These are phyloP conservation scores for Talaromyces verruculosus DNA, from an alignment of 2,329 filamentous ascomycete species.

Conservation along the genomic window DNA sequence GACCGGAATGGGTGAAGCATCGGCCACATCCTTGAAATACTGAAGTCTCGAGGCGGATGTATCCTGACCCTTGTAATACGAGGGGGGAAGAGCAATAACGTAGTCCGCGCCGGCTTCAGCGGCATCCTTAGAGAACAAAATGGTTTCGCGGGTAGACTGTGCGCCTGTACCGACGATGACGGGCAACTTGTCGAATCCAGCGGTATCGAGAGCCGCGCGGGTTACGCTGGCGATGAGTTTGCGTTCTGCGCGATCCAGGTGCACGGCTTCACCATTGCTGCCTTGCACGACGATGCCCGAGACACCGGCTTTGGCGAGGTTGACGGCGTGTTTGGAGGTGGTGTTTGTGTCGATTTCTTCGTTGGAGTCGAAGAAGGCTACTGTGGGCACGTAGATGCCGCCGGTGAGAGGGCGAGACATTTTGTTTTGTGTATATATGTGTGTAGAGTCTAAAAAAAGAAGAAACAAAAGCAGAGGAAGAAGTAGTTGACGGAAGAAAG, in stretches of 20 bases:
- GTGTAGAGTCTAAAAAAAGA: not conserved
- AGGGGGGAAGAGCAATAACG: slow-evolving; percentile 72
- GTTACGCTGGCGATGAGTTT: slow-evolving; percentile 67
- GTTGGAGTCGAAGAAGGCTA: slow-evolving; percentile 68
- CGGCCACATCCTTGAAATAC: slow-evolving; percentile 67
- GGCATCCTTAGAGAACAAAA: slow-evolving; percentile 68
- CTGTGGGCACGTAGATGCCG: slow-evolving; percentile 71
- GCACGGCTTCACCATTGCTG: slow-evolving; percentile 80
- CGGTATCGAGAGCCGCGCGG: slow-evolving; percentile 65
- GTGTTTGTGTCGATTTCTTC: slow-evolving; percentile 64
- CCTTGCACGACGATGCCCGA: slow-evolving; percentile 74
- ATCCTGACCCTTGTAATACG: slow-evolving; percentile 71
- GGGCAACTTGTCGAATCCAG: slow-evolving; percentile 65
- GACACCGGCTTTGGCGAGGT: slow-evolving; percentile 70
- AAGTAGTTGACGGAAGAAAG: not conserved
- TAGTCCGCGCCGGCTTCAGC: slow-evolving; percentile 70
- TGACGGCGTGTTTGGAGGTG: slow-evolving; percentile 61
- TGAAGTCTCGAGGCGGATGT: slow-evolving; percentile 58
- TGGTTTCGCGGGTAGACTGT: slow-evolving; percentile 71
- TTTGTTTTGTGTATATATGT: not conserved
- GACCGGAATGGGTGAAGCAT: slow-evolving; percentile 60
- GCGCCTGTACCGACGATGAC: slow-evolving; percentile 74
- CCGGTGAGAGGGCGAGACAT: slow-evolving; percentile 34
- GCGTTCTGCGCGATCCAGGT: slow-evolving; percentile 70
- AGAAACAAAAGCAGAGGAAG: not conserved